Conservation (phyloP, 1,139 yeast genomes). For the Pneumocystis sp. region DNA sequence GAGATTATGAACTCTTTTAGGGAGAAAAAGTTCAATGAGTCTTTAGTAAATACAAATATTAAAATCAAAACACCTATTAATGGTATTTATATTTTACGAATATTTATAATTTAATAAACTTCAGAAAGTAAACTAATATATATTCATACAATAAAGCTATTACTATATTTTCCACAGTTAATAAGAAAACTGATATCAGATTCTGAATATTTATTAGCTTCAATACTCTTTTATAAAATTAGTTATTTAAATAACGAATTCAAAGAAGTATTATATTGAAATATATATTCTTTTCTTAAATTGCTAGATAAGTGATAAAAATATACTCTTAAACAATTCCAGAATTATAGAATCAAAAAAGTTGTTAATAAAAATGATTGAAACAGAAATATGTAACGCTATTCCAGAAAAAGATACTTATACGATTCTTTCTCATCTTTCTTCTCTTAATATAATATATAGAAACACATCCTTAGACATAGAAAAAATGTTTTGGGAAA, state of each 20-base stretch:
- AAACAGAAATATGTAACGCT: neutral
- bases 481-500: neutral
- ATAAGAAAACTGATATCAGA: neutral
- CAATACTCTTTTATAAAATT: neutral
- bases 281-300: neutral
- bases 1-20: neutral
- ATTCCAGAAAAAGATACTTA: neutral
- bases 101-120: neutral
- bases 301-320: neutral
- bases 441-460: neutral
- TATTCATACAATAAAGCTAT: neutral
- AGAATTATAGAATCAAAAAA: neutral
- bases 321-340: neutral
- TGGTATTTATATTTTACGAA: neutral
- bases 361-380: neutral
- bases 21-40: neutral
- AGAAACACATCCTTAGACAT: neutral
- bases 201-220: neutral
- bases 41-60: neutral
- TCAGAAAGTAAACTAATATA: neutral
- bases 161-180: neutral
- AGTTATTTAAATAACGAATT: neutral
- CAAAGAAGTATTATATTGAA: neutral
- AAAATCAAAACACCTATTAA: neutral
- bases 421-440: neutral